Evolutionary conservation across 352 stramenopile species (phyloP), one percentile per base, ranked within the genome.

Genomic region (Phytopythium chamaehyphon): DNA sequence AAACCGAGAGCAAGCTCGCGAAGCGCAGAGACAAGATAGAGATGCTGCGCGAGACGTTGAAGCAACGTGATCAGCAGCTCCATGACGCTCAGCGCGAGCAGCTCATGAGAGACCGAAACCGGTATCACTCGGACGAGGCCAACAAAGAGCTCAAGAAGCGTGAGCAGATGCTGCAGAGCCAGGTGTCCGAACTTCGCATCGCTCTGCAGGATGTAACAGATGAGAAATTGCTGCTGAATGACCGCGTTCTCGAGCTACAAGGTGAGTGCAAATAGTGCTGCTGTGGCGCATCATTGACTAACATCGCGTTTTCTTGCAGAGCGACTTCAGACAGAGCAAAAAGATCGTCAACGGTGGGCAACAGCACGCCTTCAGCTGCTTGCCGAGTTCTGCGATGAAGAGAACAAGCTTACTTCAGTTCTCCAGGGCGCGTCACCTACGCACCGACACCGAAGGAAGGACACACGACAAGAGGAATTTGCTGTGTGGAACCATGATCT

Each of bases 311-410:
- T n/a, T n/a, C n/a, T n/a, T n/a, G n/a, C 44, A 90, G 77, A 82
- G n/a, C 74, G 83, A 73, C 53, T 91, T 10, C 73, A 86, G 40
- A 67, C 54, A 0, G 81, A 91, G 40, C 67, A 77, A 14, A 71
- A 66, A 51, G 81, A 91, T 28, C 67, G 81, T 19, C 83, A 75
- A 40, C 65, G 69, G 10, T 91, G 81, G 78, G 81, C 81, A 6
- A 82, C 73, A 16, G 70, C 76, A 28, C 64, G 81, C 16, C 63
- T 91, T 10, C 83, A 88, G 57, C 59, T 91, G 37, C 63, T 91
- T 7, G 78, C 78, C 14, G 76, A 89, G 55, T 91, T 91, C 51
- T 91, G 81, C 26, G 81, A 91, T 47, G 81, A 89, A 70, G 81
- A 89, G 49, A 87, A 69, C 70, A 89, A 87, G 45, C 59, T 91